phyloP scores from a whole-genome alignment of 805 yeast genomes.

The Lipomyces sp. region DNA sequence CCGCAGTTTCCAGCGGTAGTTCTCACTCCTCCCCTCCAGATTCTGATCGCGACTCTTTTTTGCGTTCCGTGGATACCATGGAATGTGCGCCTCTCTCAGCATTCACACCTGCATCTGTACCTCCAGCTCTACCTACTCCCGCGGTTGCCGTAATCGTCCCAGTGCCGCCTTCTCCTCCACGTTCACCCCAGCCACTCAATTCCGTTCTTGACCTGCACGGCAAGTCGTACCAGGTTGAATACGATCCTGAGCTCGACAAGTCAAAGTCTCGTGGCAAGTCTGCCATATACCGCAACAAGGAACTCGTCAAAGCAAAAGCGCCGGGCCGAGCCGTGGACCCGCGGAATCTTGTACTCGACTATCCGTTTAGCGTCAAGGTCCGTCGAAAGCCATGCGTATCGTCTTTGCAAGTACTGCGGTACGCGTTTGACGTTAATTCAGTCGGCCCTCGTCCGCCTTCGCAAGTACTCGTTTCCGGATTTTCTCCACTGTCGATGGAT shows the following conservation, averaged over 20 bases:
- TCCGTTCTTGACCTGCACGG: slow-evolving; percentile 20
- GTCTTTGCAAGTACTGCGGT: slow-evolving; percentile 37
- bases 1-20: neutral
- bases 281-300: slow-evolving; percentile 39
- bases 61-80: neutral
- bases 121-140: slow-evolving; percentile 2
- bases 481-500: slow-evolving; percentile 54
- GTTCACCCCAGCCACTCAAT: slow-evolving; percentile 2
- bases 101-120: neutral
- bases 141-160: neutral
- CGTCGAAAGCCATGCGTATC: slow-evolving; percentile 30
- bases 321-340: slow-evolving; percentile 22
- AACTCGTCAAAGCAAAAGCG: slow-evolving; percentile 18
- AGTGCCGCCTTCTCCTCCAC: neutral
- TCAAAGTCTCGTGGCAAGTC: slow-evolving; percentile 42
- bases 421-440: slow-evolving; percentile 63
- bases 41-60: neutral
- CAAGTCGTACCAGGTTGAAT: slow-evolving; percentile 46
- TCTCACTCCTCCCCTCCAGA: slow-evolving; percentile 12
- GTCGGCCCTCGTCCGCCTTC: slow-evolving; percentile 70
- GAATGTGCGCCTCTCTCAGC: neutral
- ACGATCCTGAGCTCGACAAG: slow-evolving; percentile 53
- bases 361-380: slow-evolving; percentile 25
- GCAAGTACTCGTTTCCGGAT: slow-evolving; percentile 67
- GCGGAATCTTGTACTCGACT: slow-evolving; percentile 7